Percentiles rank a stretch among this genome's conserved stretches.
Conservation (phyloP, 192 early-diverging fungal genomes). For the Thamnidium elegans region DNA sequence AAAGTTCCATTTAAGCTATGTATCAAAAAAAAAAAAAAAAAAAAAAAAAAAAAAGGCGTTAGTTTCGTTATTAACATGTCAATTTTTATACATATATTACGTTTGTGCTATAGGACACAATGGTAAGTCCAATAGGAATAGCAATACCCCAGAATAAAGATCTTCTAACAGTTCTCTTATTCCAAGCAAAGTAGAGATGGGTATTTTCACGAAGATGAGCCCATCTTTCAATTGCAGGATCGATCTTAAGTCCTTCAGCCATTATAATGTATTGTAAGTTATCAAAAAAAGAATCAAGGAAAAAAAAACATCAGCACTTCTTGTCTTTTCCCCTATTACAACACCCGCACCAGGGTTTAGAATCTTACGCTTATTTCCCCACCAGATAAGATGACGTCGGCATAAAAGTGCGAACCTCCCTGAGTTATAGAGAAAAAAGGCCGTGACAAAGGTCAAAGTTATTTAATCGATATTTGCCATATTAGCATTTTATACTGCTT, state of each 20-base stretch:
- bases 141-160: conserved; percentile 34
- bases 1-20: conserved; percentile 40
- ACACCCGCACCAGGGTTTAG: too few species aligned
- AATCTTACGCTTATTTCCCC: too few species aligned
- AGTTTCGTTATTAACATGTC: background rate
- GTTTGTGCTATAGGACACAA: conserved; percentile 37
- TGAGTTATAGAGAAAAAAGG: too few species aligned
- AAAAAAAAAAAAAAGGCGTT: background rate
- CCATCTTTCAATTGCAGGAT: conserved; percentile 43
- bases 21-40: too few species aligned
- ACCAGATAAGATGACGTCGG: too few species aligned
- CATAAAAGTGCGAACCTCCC: too few species aligned
- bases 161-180: conserved; percentile 23
- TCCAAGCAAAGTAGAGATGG: conserved; percentile 39
- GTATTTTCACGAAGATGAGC: conserved; percentile 40
- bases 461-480: too few species aligned
- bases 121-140: conserved; percentile 35
- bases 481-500: too few species aligned
- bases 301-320: too few species aligned
- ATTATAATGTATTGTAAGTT: background rate
- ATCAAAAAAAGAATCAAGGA: too few species aligned
- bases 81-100: conserved; percentile 18
- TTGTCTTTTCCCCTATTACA: too few species aligned
- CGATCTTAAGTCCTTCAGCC: conserved; percentile 23
- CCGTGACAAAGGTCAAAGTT: too few species aligned